Evolutionary conservation across 495 filamentous ascomycete genomes (phyloP).

Genomic region (Mytilinidion resinicola): DNA sequence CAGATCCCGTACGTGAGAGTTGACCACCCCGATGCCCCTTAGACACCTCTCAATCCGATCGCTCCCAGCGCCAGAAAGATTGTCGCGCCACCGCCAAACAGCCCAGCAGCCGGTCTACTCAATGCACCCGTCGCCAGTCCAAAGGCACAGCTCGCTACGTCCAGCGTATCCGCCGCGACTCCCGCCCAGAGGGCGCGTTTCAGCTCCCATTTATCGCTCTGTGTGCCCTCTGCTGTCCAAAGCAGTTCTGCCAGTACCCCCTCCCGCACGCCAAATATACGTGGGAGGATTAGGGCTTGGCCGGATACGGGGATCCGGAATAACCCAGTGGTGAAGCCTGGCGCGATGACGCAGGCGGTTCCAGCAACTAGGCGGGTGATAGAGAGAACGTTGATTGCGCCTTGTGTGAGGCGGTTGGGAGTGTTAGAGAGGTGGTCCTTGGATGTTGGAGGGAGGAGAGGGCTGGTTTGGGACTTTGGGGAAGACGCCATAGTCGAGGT

Average conservation of each 20-base stretch:
- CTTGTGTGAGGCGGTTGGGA: neutral
- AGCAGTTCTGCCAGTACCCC: constrained; percentile 20
- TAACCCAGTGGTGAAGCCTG: constrained; percentile 9
- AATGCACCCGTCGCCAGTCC: constrained; percentile 11
- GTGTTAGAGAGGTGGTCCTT: neutral
- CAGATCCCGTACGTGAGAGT: too few species aligned
- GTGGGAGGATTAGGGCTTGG: constrained; percentile 1
- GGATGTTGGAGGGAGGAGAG: constrained; percentile 1
- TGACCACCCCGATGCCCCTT: too few species aligned
- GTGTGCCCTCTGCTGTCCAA: constrained; percentile 4
- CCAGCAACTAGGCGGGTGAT: constrained; percentile 16
- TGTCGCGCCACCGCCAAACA: constrained; percentile 8
- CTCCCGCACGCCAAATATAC: constrained; percentile 22
- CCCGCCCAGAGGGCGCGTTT: constrained; percentile 19
- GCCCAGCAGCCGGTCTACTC: neutral
- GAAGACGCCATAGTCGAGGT: neutral
- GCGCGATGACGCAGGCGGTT: constrained; percentile 9
- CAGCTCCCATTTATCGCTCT: constrained; percentile 15
- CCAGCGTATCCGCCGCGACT: constrained; percentile 12
- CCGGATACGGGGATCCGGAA: constrained; percentile 12
- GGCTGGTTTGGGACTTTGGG: neutral
- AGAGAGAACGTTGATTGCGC: constrained; percentile 14
- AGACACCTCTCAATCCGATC: neutral
- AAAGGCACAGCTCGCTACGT: constrained; percentile 4
- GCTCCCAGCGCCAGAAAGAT: constrained; percentile 3